Conservation (phyloP, 1,284 basidiomycete species). For the Pyrrhoderma noxium region DNA sequence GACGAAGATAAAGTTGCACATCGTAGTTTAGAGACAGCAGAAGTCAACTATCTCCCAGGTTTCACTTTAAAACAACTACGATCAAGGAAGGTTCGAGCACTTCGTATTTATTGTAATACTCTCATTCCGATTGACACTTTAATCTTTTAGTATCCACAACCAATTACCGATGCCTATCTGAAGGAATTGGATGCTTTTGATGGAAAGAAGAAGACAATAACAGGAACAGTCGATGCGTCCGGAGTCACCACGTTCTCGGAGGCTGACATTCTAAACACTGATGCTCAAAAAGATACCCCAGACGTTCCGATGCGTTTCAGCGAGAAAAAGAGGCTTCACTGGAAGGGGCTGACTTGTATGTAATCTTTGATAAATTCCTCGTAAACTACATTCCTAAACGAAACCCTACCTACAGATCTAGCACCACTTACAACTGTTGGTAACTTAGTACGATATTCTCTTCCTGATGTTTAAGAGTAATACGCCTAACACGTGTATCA, state of each 20-base stretch:
- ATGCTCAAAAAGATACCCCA: slow-evolving; percentile 43
- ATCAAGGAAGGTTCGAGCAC: slow-evolving; percentile 52
- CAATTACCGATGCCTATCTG: slow-evolving; percentile 64
- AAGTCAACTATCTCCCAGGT: slow-evolving; percentile 67
- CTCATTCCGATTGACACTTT: not conserved
- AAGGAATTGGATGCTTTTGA: slow-evolving; percentile 42
- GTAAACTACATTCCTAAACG: not conserved
- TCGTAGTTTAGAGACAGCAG: slow-evolving; percentile 46
- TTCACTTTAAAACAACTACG: slow-evolving; percentile 54
- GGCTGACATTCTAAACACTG: slow-evolving; percentile 18
- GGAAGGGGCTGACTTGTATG: slow-evolving; percentile 83
- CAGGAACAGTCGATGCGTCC: not conserved
- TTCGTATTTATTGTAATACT: not conserved
- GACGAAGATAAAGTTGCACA: slow-evolving; percentile 55
- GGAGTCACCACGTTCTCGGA: slow-evolving; percentile 7
- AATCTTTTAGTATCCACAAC: slow-evolving; percentile 51
- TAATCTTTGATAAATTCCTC: slow-evolving; percentile 10
- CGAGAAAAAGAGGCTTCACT: slow-evolving; percentile 86
- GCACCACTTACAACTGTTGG: slow-evolving; percentile 95
- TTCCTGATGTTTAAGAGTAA: not conserved
- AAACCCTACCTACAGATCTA: slow-evolving; percentile 47
- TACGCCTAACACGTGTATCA: not conserved
- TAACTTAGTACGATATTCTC: slow-evolving; percentile 60
- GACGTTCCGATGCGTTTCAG: slow-evolving; percentile 65
- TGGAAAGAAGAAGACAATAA: not conserved